Evolutionary conservation across 106 monocot species (phyloP).

Genomic region (Posidonia australis): DNA sequence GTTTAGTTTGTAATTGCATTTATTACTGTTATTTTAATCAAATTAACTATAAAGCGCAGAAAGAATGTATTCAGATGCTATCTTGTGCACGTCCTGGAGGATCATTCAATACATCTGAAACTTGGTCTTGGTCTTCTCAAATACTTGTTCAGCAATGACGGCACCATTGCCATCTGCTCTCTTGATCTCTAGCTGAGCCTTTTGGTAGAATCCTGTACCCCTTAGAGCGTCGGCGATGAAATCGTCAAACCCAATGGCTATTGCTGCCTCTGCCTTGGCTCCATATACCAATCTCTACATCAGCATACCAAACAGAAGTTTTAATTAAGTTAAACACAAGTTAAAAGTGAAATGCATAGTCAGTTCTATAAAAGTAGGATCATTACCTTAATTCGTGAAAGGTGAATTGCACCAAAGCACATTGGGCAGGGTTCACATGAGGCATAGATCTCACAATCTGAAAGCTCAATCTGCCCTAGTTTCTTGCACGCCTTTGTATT

Average conservation of each 20-base stretch:
- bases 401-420: slow-evolving; percentile 92
- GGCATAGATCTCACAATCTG: slow-evolving; percentile 85
- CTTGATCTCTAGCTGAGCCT: slow-evolving; percentile 67
- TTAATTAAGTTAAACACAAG: background rate
- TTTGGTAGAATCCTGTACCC: slow-evolving; percentile 73
- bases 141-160: slow-evolving; percentile 72
- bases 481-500: slow-evolving; percentile 72
- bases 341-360: background rate
- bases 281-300: slow-evolving; percentile 81
- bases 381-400: slow-evolving; percentile 64
- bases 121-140: slow-evolving; percentile 79
- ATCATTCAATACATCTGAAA: slow-evolving; percentile 54
- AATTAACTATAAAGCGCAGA: too few relatives aligned
- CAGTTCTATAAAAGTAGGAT: background rate
- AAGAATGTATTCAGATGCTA: background rate
- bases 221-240: slow-evolving; percentile 82
- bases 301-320: background rate
- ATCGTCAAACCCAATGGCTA: slow-evolving; percentile 81
- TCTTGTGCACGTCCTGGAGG: background rate
- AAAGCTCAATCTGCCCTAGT: slow-evolving; percentile 68
- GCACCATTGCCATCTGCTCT: slow-evolving; percentile 80
- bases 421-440: slow-evolving; percentile 93
- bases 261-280: slow-evolving; percentile 84
- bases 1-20: background rate
- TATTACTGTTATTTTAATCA: background rate